A percentile compares a stretch with the other conserved stretches of the same genome.
phyloP scores from a whole-genome alignment of 2,329 filamentous ascomycete genomes.

The Ascochyta clinopodiicola region DNA sequence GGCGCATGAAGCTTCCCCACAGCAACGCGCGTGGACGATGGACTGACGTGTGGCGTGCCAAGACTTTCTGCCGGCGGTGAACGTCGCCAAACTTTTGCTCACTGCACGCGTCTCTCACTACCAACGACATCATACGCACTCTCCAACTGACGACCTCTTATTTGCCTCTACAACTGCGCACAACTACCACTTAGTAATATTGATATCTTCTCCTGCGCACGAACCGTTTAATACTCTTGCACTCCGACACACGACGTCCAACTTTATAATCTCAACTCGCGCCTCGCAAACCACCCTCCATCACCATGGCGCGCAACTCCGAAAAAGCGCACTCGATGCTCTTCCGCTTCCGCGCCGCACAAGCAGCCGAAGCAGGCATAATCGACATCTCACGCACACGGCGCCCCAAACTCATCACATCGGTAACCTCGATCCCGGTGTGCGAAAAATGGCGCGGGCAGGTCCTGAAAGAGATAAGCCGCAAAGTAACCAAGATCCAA shows the following conservation, averaged over 20 bases:
- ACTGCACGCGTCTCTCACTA: conserved; percentile 33
- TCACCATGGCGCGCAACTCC: conserved; percentile 80
- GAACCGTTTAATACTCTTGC: background rate
- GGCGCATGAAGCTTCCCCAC: conserved; percentile 1
- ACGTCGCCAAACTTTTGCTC: conserved; percentile 41
- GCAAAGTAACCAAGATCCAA: conserved; percentile 96
- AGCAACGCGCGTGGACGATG: background rate
- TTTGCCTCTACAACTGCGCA: conserved; percentile 36
- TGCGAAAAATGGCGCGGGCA: conserved; percentile 99
- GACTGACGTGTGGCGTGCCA: conserved; percentile 18
- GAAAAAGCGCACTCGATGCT: conserved; percentile 99
- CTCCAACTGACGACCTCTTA: conserved; percentile 9
- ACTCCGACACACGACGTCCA: background rate
- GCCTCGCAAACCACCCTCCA: conserved; percentile 16
- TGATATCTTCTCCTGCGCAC: background rate
- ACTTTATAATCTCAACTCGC: background rate
- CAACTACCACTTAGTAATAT: conserved; percentile 21
- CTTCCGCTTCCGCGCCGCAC: conserved; percentile 97
- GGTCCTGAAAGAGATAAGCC: conserved; percentile 94
- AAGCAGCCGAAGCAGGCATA: conserved; percentile 94
- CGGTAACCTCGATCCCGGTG: conserved; percentile 79
- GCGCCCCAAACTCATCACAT: conserved; percentile 88
- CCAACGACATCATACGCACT: conserved; percentile 4
- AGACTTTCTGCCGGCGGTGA: conserved; percentile 31
- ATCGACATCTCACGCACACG: conserved; percentile 90